Evolutionary conservation across 441 rosid genomes (phyloP).

Genomic region (Bocquillonia castaneifolia): DNA sequence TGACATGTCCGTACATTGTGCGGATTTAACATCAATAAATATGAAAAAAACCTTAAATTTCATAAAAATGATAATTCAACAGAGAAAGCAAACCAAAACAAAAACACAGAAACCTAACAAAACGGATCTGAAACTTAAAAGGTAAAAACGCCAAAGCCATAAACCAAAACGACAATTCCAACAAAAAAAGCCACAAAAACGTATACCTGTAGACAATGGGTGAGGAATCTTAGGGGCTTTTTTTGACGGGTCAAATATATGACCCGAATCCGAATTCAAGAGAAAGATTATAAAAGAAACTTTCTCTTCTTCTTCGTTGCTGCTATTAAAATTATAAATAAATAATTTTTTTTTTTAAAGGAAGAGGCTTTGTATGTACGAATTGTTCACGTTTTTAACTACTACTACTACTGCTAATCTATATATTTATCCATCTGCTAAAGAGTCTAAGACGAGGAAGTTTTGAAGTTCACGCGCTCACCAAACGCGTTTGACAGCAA

Average conservation of each 20-base stretch:
- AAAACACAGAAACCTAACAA: slow-evolving; percentile 1
- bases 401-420: too few relatives aligned
- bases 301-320: background rate
- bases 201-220: slow-evolving; percentile 35
- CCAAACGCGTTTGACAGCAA: background rate
- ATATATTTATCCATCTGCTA: background rate
- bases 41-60: background rate
- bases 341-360: too few relatives aligned
- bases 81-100: background rate
- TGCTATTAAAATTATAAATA: background rate
- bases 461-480: background rate
- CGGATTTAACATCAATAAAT: slow-evolving; percentile 19
- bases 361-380: slow-evolving; percentile 9
- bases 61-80: background rate
- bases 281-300: background rate
- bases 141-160: background rate
- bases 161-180: slow-evolving; percentile 1
- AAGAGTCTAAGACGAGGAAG: background rate
- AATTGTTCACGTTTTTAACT: slow-evolving; percentile 12
- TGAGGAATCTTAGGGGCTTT: slow-evolving; percentile 32
- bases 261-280: slow-evolving; percentile 20
- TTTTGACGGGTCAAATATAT: too few relatives aligned
- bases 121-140: slow-evolving; percentile 22
- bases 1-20: slow-evolving; percentile 33
- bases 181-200: background rate